Evolutionary conservation across 108 stramenopile genomes (phyloP).

Genomic region (Cyclotella kingstonii): DNA sequence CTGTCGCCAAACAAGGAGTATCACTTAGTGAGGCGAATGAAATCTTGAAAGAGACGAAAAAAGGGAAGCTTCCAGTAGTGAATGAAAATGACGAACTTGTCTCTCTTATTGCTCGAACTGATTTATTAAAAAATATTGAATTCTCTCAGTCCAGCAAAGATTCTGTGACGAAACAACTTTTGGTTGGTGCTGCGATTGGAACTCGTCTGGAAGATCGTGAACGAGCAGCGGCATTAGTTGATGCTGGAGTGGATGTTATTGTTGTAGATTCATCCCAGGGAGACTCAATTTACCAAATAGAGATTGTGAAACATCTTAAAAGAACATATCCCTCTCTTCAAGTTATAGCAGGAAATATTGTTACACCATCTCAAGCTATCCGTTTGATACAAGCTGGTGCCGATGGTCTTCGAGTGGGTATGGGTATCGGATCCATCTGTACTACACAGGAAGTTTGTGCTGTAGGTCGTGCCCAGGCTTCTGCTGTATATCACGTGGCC

Average conservation of each 20-base stretch:
- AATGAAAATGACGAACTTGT: slow-evolving; percentile 95
- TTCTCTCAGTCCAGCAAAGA: slow-evolving; percentile 96
- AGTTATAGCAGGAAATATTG: slow-evolving; percentile 99
- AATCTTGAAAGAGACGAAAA: slow-evolving; percentile 93
- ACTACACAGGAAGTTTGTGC: slow-evolving; percentile 99
- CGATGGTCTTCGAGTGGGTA: slow-evolving; percentile 99
- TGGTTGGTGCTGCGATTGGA: slow-evolving; percentile 98
- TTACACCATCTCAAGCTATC: slow-evolving; percentile 94
- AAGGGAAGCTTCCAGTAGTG: slow-evolving; percentile 98
- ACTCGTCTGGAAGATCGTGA: slow-evolving; percentile 97
- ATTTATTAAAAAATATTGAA: slow-evolving; percentile 97
- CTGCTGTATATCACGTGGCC: slow-evolving; percentile 98
- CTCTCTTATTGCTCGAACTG: slow-evolving; percentile 96
- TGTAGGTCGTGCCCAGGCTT: slow-evolving; percentile 98
- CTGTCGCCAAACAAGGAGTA: slow-evolving; percentile 92
- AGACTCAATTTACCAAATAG: slow-evolving; percentile 97
- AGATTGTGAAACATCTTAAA: slow-evolving; percentile 95
- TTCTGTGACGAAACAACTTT: slow-evolving; percentile 90
- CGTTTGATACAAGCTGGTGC: slow-evolving; percentile 98
- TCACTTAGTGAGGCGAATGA: slow-evolving; percentile 94
- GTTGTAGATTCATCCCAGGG: slow-evolving; percentile 99
- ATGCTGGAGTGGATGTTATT: slow-evolving; percentile 98
- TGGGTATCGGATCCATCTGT: slow-evolving; percentile 99
- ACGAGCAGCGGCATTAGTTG: slow-evolving; percentile 84
- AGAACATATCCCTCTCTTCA: slow-evolving; percentile 79